A percentile compares a stretch with the other conserved stretches of the same genome.
These are phyloP conservation scores for Westerdykella aurantiaca DNA, from an alignment of 2,329 filamentous ascomycete species.

Conservation along the genomic window DNA sequence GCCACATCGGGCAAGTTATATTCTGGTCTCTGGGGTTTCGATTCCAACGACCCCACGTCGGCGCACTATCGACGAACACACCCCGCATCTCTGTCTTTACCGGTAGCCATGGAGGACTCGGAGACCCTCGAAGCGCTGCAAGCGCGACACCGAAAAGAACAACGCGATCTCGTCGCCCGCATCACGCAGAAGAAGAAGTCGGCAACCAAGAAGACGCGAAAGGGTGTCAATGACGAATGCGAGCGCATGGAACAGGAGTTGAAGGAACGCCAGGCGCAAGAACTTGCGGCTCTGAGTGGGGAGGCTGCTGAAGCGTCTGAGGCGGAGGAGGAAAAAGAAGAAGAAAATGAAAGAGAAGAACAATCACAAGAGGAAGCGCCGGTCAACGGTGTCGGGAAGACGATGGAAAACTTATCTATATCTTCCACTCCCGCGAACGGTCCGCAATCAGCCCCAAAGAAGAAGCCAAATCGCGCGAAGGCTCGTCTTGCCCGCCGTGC, in stretches of 20 bases:
- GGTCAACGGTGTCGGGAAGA: conserved; percentile 9
- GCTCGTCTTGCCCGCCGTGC: conserved; percentile 83
- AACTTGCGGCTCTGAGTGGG: conserved; percentile 42
- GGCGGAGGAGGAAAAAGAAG: neutral
- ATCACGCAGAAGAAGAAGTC: conserved; percentile 96
- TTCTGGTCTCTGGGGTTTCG: too few relatives aligned
- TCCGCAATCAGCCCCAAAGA: conserved; percentile 33
- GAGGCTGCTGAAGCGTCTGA: conserved; percentile 21
- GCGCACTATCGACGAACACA: too few relatives aligned
- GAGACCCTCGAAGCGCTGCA: conserved; percentile 66
- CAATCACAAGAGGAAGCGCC: conserved; percentile 2
- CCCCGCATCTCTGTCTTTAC: neutral
- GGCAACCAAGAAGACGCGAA: conserved; percentile 74
- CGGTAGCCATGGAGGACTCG: conserved; percentile 7
- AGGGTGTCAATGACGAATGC: conserved; percentile 57
- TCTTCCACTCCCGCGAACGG: conserved; percentile 2
- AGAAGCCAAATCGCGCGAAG: conserved; percentile 87
- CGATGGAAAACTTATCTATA: conserved; percentile 13
- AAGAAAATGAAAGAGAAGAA: conserved; percentile 6
- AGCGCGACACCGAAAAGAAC: conserved; percentile 78
- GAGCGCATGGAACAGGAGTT: conserved; percentile 53
- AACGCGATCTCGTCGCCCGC: conserved; percentile 74
- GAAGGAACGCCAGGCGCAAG: conserved; percentile 49
- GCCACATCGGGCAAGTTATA: too few relatives aligned
- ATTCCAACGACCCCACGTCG: too few relatives aligned